Percentiles rank a stretch among this genome's conserved stretches.
Evolutionary conservation across 2,329 filamentous ascomycete species (phyloP).

Genomic region (Ophiosphaerella narmari): DNA sequence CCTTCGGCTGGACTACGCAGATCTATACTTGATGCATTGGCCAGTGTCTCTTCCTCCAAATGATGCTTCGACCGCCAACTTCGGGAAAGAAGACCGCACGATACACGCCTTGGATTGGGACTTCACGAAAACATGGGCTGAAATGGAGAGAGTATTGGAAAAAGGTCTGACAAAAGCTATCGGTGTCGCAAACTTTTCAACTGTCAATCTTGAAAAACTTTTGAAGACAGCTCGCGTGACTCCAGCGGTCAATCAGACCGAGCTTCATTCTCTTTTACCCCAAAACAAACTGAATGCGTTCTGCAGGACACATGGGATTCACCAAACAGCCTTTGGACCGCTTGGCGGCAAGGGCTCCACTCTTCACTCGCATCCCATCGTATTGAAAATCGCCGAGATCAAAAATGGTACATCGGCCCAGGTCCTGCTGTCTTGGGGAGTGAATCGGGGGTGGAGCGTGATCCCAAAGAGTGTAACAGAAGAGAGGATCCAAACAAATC

Average conservation of each 20-base stretch:
- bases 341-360: constrained; percentile 6
- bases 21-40: constrained; percentile 75
- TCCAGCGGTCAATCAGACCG: constrained; percentile 22
- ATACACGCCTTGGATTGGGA: constrained; percentile 10
- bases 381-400: constrained; percentile 64
- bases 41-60: constrained; percentile 52
- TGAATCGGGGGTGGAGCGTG: constrained; percentile 56
- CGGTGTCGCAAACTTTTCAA: constrained; percentile 23
- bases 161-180: constrained; percentile 27
- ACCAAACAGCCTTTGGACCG: constrained; percentile 12
- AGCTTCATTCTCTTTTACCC: constrained; percentile 16
- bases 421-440: constrained; percentile 62
- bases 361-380: constrained; percentile 17
- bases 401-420: constrained; percentile 70
- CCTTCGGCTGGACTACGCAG: constrained; percentile 84
- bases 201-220: constrained; percentile 52
- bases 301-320: constrained; percentile 11
- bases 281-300: constrained; percentile 10
- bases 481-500: constrained; percentile 13
- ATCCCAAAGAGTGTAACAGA: constrained; percentile 23
- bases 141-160: constrained; percentile 40
- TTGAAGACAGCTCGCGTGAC: constrained; percentile 44
- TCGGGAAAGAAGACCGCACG: constrained; percentile 1
- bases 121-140: constrained; percentile 16
- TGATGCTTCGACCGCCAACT: constrained; percentile 3